Evolutionary conservation across 768 basidiomycete species (phyloP).

Genomic region (Phylloporus sp.): DNA sequence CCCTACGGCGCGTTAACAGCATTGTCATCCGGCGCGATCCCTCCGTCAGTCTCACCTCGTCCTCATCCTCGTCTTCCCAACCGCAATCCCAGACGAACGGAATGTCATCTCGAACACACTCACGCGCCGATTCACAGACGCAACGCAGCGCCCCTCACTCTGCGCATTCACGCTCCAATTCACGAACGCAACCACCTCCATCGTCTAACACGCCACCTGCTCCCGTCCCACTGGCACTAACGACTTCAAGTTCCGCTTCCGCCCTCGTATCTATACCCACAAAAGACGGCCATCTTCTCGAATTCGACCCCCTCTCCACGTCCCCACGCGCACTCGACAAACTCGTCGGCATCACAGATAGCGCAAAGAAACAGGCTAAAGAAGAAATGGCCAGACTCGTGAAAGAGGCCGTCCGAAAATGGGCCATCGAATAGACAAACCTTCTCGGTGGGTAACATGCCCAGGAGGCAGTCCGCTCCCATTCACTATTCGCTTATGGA

Average conservation of each 20-base stretch:
- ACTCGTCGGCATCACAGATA: constrained; percentile 72
- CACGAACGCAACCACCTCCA: constrained; percentile 22
- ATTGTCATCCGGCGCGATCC: constrained; percentile 61
- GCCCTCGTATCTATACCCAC: constrained; percentile 76
- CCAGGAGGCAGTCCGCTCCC: background rate
- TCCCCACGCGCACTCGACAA: constrained; percentile 69
- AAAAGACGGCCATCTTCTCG: constrained; percentile 73
- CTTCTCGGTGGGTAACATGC: too few relatives aligned
- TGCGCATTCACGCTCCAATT: constrained; percentile 42
- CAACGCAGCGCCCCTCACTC: constrained; percentile 14
- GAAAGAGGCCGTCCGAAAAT: constrained; percentile 69
- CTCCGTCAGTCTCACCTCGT: constrained; percentile 36
- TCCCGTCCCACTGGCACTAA: background rate
- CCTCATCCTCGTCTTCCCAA: constrained; percentile 24
- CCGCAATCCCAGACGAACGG: constrained; percentile 17
- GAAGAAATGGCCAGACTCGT: constrained; percentile 71
- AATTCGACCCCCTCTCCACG: constrained; percentile 78
- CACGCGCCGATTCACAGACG: constrained; percentile 52
- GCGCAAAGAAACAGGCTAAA: constrained; percentile 78
- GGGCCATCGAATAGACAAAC: constrained; percentile 49
- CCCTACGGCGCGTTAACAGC: constrained; percentile 45
- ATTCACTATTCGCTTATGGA: too few relatives aligned
- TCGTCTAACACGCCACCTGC: background rate
- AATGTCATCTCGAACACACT: constrained; percentile 28
- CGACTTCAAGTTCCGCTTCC: constrained; percentile 31